Conservation (phyloP, 2,329 filamentous ascomycete genomes). For the Ophiocordyceps unilateralis region DNA sequence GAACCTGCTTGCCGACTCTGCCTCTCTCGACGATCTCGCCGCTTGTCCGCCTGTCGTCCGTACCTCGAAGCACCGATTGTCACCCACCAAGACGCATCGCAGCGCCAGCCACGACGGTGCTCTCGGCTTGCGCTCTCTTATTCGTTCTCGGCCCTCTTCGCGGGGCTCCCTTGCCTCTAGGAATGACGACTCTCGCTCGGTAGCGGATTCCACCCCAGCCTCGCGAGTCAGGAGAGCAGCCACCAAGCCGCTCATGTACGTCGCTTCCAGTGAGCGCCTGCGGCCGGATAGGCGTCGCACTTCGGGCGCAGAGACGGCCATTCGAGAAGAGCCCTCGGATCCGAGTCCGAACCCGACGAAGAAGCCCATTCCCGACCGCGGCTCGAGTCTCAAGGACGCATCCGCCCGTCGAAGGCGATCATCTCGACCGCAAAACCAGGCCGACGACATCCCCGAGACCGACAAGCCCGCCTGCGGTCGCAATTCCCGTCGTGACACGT, state of each 20-base stretch:
- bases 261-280: slow-evolving; percentile 53
- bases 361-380: slow-evolving; percentile 41
- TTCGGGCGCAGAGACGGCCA: slow-evolving; percentile 28
- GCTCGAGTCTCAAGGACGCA: slow-evolving; percentile 49
- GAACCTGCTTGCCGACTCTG: slow-evolving; percentile 14
- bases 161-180: slow-evolving; percentile 35
- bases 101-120: slow-evolving; percentile 31
- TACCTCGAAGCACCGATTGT: slow-evolving; percentile 64
- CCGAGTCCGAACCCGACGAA: neutral
- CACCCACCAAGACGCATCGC: slow-evolving; percentile 43
- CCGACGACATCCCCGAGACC: slow-evolving; percentile 25
- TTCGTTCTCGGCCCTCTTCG: slow-evolving; percentile 45
- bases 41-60: slow-evolving; percentile 56
- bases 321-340: slow-evolving; percentile 34
- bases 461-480: slow-evolving; percentile 14
- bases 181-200: slow-evolving; percentile 40
- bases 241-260: slow-evolving; percentile 50
- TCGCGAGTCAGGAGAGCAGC: slow-evolving; percentile 34
- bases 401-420: slow-evolving; percentile 29
- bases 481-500: slow-evolving; percentile 4
- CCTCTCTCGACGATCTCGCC: slow-evolving; percentile 40
- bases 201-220: slow-evolving; percentile 35
- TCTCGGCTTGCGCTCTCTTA: slow-evolving; percentile 40
- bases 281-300: slow-evolving; percentile 40
- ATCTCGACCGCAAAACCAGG: slow-evolving; percentile 10